Evolutionary conservation across 768 basidiomycete genomes (phyloP), one percentile per base, ranked within the genome.

Genomic region (Pisolithus sp.): DNA sequence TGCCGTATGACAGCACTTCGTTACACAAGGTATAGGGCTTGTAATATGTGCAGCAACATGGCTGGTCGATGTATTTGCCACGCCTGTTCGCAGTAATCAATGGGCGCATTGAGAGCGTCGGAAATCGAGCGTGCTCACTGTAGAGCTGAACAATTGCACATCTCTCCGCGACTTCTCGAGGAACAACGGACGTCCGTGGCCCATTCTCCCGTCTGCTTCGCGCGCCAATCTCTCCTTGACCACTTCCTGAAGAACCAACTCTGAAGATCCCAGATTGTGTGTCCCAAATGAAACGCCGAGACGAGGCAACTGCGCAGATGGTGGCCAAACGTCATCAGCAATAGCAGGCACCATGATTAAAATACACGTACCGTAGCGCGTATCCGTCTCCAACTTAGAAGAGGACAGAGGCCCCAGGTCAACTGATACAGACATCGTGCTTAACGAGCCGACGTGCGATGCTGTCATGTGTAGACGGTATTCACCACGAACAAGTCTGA

Each of bases 1-100:
- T 74, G 7, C 90, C 89, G 53, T 90, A 92, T 0, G 88, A 90
- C 15, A 90, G 56, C 88, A 85, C 78, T 95, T 94, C 68, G 92
- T 75, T 0, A 89, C 81, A 50, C 89, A 78, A 0, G 93, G 92
- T 17, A 74, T 71, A 15, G 74, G 55, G 37, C 68, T 65, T 47
- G 63, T 70, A 20, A 81, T 82, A 30, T 73, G 76, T 2, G 70
- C 66, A 2, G 83, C 84, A 80, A 59, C n/a, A n/a, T n/a, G n/a
- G n/a, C n/a, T n/a, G n/a, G n/a, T n/a, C n/a, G n/a, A n/a, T n/a
- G n/a, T n/a, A n/a, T 93, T 91, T 38, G 82, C 80, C 91, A 96
- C 94, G 4, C 92, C 90, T 93, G 30, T 31, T 31, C 30, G 20
- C 26, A 30, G 2, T 10, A 30, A 45, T 4, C 40, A 59, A 21